phyloP scores from a whole-genome alignment of 148 eudicot genomes.

The Agrostemma githago region DNA sequence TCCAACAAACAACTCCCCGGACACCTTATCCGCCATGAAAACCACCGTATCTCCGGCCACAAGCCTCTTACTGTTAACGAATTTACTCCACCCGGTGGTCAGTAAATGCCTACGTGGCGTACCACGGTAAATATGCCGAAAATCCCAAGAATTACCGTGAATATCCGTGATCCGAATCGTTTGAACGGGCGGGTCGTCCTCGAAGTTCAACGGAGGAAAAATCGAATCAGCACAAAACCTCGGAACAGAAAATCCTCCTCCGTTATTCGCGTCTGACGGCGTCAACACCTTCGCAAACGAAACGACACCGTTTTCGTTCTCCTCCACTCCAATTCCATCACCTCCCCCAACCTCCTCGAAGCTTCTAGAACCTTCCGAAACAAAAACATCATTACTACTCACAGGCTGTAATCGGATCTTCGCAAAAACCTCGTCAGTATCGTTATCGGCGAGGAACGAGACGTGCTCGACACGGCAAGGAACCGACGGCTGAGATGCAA shows the following conservation, averaged over 20 bases:
- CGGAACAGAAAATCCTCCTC: conserved; percentile 93
- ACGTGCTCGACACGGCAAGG: conserved; percentile 51
- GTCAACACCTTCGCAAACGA: conserved; percentile 69
- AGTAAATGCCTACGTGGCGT: conserved; percentile 78
- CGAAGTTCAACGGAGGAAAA: conserved; percentile 56
- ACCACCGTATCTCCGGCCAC: conserved; percentile 71
- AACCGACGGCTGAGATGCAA: conserved; percentile 24
- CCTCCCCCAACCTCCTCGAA: background rate
- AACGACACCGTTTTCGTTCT: conserved; percentile 8
- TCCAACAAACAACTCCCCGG: conserved; percentile 46
- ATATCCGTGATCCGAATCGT: conserved; percentile 38
- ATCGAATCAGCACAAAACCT: conserved; percentile 68
- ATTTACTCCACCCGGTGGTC: conserved; percentile 88
- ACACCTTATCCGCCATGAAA: conserved; percentile 34
- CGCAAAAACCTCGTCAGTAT: conserved; percentile 56
- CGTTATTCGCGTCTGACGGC: conserved; percentile 80
- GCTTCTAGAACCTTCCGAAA: background rate
- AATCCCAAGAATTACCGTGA: conserved; percentile 44
- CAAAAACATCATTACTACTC: too few species aligned
- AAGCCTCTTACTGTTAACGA: conserved; percentile 61
- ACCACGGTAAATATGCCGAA: conserved; percentile 79
- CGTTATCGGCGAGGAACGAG: conserved; percentile 29
- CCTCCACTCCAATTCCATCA: background rate
- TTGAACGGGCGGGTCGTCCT: conserved; percentile 70
- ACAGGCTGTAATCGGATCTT: conserved; percentile 38